Percentiles rank a stretch among this genome's conserved stretches.
Evolutionary conservation across 2,329 filamentous ascomycete species (phyloP).

Genomic region (Fusarium coffeatum): DNA sequence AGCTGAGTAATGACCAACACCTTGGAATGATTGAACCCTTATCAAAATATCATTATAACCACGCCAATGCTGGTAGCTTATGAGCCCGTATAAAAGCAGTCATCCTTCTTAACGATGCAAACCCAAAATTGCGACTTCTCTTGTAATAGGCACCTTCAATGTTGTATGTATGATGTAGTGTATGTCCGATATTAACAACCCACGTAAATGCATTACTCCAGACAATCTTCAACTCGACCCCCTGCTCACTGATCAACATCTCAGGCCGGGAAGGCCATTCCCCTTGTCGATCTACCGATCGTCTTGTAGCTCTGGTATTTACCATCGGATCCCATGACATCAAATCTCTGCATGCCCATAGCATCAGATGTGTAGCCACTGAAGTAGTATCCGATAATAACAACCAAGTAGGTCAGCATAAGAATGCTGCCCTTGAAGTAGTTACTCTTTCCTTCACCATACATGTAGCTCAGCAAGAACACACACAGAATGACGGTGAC

Average conservation of each 20-base stretch:
- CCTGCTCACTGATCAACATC: background rate
- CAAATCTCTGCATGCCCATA: conserved; percentile 63
- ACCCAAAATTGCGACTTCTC: conserved; percentile 20
- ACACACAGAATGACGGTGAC: conserved; percentile 96
- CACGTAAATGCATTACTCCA: conserved; percentile 12
- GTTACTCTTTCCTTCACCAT: conserved; percentile 98
- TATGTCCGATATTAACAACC: conserved; percentile 35
- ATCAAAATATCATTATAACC: conserved; percentile 1
- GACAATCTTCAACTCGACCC: background rate
- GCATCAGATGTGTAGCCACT: conserved; percentile 67
- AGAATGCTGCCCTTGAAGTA: conserved; percentile 99
- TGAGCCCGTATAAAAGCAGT: conserved; percentile 7
- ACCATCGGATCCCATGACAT: conserved; percentile 63
- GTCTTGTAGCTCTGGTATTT: conserved; percentile 65
- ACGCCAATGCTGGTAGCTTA: conserved; percentile 11
- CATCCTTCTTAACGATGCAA: conserved; percentile 10
- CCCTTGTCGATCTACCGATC: conserved; percentile 59
- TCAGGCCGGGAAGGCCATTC: conserved; percentile 45
- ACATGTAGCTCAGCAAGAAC: conserved; percentile 96
- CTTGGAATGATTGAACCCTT: conserved; percentile 22
- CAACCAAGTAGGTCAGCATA: conserved; percentile 90
- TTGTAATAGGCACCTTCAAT: conserved; percentile 18
- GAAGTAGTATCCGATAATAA: conserved; percentile 91
- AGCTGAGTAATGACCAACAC: conserved; percentile 14
- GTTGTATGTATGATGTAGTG: conserved; percentile 22